Evolutionary conservation across 805 yeast species (phyloP).

Genomic region (Lipomyces anomalus): DNA sequence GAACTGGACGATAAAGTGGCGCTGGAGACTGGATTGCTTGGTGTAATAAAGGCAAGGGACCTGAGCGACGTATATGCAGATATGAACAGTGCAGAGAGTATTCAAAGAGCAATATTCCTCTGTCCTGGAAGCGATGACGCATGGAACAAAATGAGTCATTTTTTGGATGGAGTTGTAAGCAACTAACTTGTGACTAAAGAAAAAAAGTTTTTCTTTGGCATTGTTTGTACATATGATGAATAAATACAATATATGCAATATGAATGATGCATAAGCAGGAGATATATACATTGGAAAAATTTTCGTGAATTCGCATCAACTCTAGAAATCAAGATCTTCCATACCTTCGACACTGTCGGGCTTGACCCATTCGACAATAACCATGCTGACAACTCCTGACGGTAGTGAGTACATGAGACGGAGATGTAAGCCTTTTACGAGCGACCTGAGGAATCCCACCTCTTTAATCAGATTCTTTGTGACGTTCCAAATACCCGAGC

Average conservation of each 20-base stretch:
- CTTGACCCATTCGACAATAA: constrained; percentile 37
- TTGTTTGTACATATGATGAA: too few relatives aligned
- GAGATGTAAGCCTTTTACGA: constrained; percentile 36
- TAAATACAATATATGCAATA: too few relatives aligned
- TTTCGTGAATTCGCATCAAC: too few relatives aligned
- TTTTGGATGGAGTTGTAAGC: too few relatives aligned
- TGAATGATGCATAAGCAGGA: too few relatives aligned
- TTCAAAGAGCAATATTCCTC: constrained; percentile 65
- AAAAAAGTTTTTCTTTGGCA: too few relatives aligned
- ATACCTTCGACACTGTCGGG: constrained; percentile 37
- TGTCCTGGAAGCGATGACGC: constrained; percentile 47
- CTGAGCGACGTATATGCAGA: constrained; percentile 48
- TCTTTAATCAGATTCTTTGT: constrained; percentile 36
- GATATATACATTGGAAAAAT: too few relatives aligned
- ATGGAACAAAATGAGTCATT: constrained; percentile 23
- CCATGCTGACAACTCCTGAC: constrained; percentile 38
- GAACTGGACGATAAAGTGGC: constrained; percentile 53
- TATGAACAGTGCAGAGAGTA: constrained; percentile 43
- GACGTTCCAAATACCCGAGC: constrained; percentile 31
- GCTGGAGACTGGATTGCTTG: constrained; percentile 49
- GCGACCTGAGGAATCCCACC: constrained; percentile 34
- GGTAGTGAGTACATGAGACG: constrained; percentile 38
- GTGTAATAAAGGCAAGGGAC: constrained; percentile 45
- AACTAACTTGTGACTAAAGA: too few relatives aligned
- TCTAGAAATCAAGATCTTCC: too few relatives aligned